A percentile compares a stretch with the other conserved stretches of the same genome.
These are phyloP conservation scores for Eucalyptus cladocalyx DNA, from an alignment of 345 rosid genomes.

Conservation along the genomic window DNA sequence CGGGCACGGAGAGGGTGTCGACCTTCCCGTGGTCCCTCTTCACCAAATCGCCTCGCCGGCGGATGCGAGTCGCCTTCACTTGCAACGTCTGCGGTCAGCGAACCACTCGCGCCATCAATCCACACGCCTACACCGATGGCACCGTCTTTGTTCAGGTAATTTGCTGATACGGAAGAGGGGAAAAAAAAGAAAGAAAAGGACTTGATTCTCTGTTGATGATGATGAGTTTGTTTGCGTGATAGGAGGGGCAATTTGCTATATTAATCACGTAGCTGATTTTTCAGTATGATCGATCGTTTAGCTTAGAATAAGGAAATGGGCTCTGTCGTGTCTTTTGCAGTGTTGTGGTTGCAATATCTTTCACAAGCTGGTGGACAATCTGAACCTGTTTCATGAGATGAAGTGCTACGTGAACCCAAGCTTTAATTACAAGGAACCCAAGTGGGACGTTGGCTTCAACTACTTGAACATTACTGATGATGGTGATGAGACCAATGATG, in stretches of 20 bases:
- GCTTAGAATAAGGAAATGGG: neutral
- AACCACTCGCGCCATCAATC: conserved; percentile 82
- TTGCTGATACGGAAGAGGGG: neutral
- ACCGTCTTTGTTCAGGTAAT: conserved; percentile 84
- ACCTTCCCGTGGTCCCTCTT: conserved; percentile 91
- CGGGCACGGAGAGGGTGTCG: conserved; percentile 39
- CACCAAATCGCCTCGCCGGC: conserved; percentile 82
- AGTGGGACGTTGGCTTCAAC: conserved; percentile 59
- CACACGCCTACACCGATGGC: conserved; percentile 86
- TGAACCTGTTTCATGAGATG: conserved; percentile 86
- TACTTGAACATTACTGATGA: conserved; percentile 33
- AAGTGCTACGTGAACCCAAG: conserved; percentile 66
- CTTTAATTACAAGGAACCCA: conserved; percentile 38
- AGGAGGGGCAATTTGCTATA: neutral
- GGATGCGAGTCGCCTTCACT: conserved; percentile 96
- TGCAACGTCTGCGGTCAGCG: conserved; percentile 89
- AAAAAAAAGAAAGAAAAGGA: neutral
- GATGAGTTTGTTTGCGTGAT: neutral
- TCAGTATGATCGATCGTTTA: neutral
- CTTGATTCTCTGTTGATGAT: neutral
- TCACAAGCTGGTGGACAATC: conserved; percentile 87
- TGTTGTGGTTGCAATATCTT: conserved; percentile 92
- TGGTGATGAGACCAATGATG: conserved; percentile 10
- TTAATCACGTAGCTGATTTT: neutral
- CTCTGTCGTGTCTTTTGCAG: conserved; percentile 8